phyloP scores from a whole-genome alignment of 2,329 filamentous ascomycete genomes.

The Stemphylium beticola region DNA sequence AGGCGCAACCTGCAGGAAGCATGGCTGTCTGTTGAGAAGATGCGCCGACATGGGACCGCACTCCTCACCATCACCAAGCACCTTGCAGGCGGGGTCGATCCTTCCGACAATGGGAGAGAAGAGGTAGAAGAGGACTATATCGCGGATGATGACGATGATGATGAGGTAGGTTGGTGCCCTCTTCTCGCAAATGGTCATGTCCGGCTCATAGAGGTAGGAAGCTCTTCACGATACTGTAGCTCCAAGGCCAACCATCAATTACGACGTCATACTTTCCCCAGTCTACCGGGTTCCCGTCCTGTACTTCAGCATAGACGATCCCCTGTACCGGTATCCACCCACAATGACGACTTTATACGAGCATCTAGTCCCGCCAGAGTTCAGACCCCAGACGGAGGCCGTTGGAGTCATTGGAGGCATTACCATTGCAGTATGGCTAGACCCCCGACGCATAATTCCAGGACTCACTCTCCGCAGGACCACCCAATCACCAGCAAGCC shows the following conservation, averaged over 20 bases:
- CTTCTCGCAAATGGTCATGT: too few species aligned
- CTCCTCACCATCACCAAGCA: slow-evolving; percentile 33
- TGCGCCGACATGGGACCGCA: slow-evolving; percentile 14
- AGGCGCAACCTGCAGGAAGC: slow-evolving; percentile 22
- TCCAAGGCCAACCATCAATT: slow-evolving; percentile 28
- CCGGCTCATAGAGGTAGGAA: slow-evolving; percentile 18
- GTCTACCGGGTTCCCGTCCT: slow-evolving; percentile 55
- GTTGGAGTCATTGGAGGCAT: slow-evolving; percentile 50
- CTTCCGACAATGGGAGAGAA: not conserved
- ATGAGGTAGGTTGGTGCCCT: slow-evolving; percentile 18
- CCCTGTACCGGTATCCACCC: slow-evolving; percentile 33
- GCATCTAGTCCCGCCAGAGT: slow-evolving; percentile 44
- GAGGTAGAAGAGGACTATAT: slow-evolving; percentile 12
- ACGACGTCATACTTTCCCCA: slow-evolving; percentile 53
- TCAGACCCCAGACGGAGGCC: slow-evolving; percentile 39
- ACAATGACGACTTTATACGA: slow-evolving; percentile 45
- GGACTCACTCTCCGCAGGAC: slow-evolving; percentile 59
- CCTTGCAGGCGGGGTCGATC: slow-evolving; percentile 5
- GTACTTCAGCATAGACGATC: slow-evolving; percentile 47
- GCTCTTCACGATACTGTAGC: slow-evolving; percentile 7
- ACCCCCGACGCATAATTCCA: not conserved
- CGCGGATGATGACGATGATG: slow-evolving; percentile 33
- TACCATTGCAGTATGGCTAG: slow-evolving; percentile 42
- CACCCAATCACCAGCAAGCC: slow-evolving; percentile 82
- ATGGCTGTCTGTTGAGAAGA: slow-evolving; percentile 32